A percentile compares a stretch with the other conserved stretches of the same genome.
phyloP scores from a whole-genome alignment of 2,329 filamentous ascomycete genomes.

The Dactylellina drechsleri region DNA sequence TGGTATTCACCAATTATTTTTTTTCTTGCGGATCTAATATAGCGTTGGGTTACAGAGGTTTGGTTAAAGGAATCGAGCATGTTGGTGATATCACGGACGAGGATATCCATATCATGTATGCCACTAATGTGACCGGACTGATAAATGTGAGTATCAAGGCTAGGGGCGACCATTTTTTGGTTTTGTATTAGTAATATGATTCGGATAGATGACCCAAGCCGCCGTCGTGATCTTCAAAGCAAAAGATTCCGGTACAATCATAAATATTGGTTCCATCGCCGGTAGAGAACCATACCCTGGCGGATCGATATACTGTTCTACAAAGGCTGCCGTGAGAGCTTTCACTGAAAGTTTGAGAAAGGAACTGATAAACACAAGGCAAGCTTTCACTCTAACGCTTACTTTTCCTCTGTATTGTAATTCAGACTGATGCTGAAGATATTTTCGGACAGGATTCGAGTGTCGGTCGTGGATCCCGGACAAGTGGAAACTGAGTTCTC shows the following conservation, averaged over 20 bases:
- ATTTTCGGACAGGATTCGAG: constrained; percentile 67
- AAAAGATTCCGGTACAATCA: constrained; percentile 71
- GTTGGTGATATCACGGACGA: constrained; percentile 83
- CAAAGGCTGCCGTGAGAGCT: constrained; percentile 85
- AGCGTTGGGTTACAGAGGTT: constrained; percentile 68
- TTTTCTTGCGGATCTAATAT: neutral
- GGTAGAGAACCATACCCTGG: constrained; percentile 85
- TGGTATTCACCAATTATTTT: neutral
- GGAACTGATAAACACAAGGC: constrained; percentile 76
- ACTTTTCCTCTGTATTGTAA: no score
- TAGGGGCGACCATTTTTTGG: no score
- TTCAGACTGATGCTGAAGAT: neutral
- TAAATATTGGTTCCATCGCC: constrained; percentile 94
- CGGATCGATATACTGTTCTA: constrained; percentile 91
- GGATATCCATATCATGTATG: constrained; percentile 88
- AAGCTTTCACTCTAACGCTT: neutral
- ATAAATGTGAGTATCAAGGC: constrained; percentile 70
- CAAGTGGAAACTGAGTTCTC: constrained; percentile 96
- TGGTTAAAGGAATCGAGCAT: constrained; percentile 87
- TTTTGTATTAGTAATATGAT: no score
- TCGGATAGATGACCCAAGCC: constrained; percentile 80
- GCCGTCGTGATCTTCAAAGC: constrained; percentile 83
- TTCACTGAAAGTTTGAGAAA: constrained; percentile 85
- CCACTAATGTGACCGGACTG: constrained; percentile 91
- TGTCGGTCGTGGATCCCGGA: constrained; percentile 90